Evolutionary conservation across 2,329 filamentous ascomycete genomes (phyloP).

Genomic region (Claviceps lovelessii): DNA sequence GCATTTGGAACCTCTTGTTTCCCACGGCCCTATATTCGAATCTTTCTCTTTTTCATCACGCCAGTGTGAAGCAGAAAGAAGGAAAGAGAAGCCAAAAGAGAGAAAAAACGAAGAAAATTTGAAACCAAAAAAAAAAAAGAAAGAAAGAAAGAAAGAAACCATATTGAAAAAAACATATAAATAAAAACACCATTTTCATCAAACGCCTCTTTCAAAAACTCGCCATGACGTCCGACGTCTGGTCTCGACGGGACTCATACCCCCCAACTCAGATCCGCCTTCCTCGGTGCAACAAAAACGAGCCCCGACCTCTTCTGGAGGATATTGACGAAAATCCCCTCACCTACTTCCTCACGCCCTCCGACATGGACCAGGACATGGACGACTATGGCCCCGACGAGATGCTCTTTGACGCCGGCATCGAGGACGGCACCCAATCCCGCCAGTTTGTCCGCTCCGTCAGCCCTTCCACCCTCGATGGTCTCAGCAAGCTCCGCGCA

Average conservation of each 20-base stretch:
- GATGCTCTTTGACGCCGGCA: conserved; percentile 43
- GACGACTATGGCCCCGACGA: conserved; percentile 27
- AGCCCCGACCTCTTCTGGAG: conserved; percentile 29
- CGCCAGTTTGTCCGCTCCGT: conserved; percentile 36
- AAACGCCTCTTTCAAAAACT: not conserved
- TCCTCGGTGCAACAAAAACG: conserved; percentile 18
- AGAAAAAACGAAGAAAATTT: too few species aligned
- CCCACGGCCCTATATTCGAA: not conserved
- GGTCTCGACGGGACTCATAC: conserved; percentile 33
- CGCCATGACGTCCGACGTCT: conserved; percentile 22
- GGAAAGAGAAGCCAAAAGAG: too few species aligned
- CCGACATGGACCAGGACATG: conserved; percentile 25
- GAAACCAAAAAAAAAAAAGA: too few species aligned
- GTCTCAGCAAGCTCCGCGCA: conserved; percentile 29
- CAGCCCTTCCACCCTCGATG: conserved; percentile 41
- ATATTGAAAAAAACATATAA: too few species aligned
- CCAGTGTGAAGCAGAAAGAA: too few species aligned
- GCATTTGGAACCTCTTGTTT: not conserved
- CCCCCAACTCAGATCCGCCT: conserved; percentile 36
- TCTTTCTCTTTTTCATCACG: not conserved
- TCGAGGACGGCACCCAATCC: conserved; percentile 34
- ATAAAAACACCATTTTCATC: too few species aligned
- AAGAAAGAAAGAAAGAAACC: too few species aligned
- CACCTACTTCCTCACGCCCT: conserved; percentile 41
- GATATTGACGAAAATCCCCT: conserved; percentile 40